Evolutionary conservation across 1,139 yeast species (phyloP).

Genomic region (Geotrichum klebahnii): DNA sequence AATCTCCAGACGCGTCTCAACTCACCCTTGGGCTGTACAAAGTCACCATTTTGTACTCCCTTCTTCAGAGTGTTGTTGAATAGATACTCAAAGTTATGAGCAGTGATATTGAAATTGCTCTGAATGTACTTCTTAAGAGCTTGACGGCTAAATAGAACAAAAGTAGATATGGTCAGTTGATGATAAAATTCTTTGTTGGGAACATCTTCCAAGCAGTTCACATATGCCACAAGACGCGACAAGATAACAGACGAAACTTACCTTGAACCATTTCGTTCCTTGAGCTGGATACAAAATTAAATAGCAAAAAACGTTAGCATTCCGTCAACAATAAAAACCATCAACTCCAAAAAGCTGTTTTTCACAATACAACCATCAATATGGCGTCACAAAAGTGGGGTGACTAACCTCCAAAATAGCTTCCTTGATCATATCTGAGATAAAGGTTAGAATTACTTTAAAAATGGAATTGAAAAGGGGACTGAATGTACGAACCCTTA

Average conservation of each 20-base stretch:
- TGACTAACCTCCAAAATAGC: conserved; percentile 51
- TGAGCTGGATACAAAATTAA: conserved; percentile 41
- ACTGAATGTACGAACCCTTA: conserved; percentile 36
- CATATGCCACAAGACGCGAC: background rate
- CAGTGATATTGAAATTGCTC: conserved; percentile 56
- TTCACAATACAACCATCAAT: background rate
- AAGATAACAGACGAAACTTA: conserved; percentile 41
- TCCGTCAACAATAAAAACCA: too few species aligned
- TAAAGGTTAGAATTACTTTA: background rate
- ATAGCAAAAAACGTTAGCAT: conserved; percentile 1
- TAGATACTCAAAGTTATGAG: conserved; percentile 65
- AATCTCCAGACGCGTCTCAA: conserved; percentile 14
- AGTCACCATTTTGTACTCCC: conserved; percentile 74
- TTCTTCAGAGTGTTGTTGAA: conserved; percentile 77
- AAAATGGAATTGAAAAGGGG: conserved; percentile 4
- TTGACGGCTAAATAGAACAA: conserved; percentile 49
- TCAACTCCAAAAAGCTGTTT: background rate
- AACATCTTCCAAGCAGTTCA: background rate
- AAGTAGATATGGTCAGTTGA: conserved; percentile 18
- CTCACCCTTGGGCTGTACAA: conserved; percentile 80
- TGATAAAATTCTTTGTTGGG: background rate
- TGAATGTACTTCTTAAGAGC: conserved; percentile 70
- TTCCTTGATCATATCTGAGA: conserved; percentile 65
- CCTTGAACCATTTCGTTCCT: conserved; percentile 74
- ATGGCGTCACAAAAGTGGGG: conserved; percentile 2